Evolutionary conservation across 2,329 filamentous ascomycete genomes (phyloP), one percentile per base, ranked within the genome.

Genomic region (Teratosphaeria nubilosa): DNA sequence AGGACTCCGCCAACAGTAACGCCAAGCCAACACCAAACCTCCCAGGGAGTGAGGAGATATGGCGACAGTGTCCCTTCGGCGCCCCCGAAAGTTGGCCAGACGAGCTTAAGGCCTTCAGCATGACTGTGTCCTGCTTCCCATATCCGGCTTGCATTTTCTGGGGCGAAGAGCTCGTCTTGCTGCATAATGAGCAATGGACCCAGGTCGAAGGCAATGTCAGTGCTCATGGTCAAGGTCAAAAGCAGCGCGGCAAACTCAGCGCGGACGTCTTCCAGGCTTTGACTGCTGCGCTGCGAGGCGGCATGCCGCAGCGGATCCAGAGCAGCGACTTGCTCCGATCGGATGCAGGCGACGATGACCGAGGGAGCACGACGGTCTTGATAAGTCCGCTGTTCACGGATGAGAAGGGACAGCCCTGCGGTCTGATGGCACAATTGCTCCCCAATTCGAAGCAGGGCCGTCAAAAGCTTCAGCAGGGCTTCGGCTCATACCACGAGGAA

Each of bases 141-240:
- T 74, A 77, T 59, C 72, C 73, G 11, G 65, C 73, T 2, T 74
- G 74, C 50, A 67, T 78, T 24, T 76, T 76, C 62, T 77, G 75
- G 75, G 72, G 72, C 16, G 61, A 69, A 10, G 68, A 73, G 11
- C 65, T 75, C 24, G 60, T 68, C 10, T 66, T 74, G 13, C 64
- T 77, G 6, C 71, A 75, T 62, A 78, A 78, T 58, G 56, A 73
- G 14, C 70, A 72, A 5, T 78, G 76, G 76, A 66, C 62, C 14
- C 72, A 71, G 54, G 67, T 69, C 10, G 70, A 68, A 16, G 64
- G 68, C 13, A 58, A 70, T 2, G 63, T 69, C 32, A 48, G 41
- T 22, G n/a, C 9, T 20, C 41, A 48, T 48, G 70, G 69, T 48
- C 73, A 75, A 63, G 75, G 73, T 13, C 63, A 66, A 37, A 61